phyloP scores from a whole-genome alignment of 129 eudicot species.

The Logfia minima region DNA sequence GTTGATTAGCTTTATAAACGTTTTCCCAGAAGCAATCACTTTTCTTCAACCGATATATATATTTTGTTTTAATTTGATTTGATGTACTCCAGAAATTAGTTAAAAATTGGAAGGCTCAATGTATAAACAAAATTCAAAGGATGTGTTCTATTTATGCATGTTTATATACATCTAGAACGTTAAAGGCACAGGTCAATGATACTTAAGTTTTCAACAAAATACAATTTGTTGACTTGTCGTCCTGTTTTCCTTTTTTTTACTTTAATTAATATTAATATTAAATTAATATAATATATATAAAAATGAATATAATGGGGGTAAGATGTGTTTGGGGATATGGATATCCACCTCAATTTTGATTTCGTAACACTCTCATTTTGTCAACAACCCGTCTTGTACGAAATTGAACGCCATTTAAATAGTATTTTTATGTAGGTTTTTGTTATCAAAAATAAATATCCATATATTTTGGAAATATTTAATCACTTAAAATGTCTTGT shows the following conservation, averaged over 20 bases:
- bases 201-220: slow-evolving; percentile 26
- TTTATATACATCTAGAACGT: slow-evolving; percentile 4
- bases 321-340: slow-evolving; percentile 17
- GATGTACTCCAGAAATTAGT: neutral
- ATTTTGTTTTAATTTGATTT: neutral
- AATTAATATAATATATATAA: too few relatives aligned
- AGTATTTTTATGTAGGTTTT: too few relatives aligned
- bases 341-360: slow-evolving; percentile 33
- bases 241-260: neutral
- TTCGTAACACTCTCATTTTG: slow-evolving; percentile 17
- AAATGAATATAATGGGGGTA: neutral
- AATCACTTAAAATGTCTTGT: too few relatives aligned
- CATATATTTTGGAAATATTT: too few relatives aligned
- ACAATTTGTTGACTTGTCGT: slow-evolving; percentile 25
- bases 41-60: slow-evolving; percentile 19
- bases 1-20: slow-evolving; percentile 1
- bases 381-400: slow-evolving; percentile 4
- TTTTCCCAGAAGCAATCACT: slow-evolving; percentile 12
- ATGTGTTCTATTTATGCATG: slow-evolving; percentile 11
- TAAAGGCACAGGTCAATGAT: slow-evolving; percentile 20
- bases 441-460: too few relatives aligned
- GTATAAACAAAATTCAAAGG: slow-evolving; percentile 6
- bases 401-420: neutral
- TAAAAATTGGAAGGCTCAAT: neutral
- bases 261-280: too few relatives aligned